A percentile compares a stretch with the other conserved stretches of the same genome.
Conservation (phyloP, 345 rosid genomes). For the Citrus unshiu region DNA sequence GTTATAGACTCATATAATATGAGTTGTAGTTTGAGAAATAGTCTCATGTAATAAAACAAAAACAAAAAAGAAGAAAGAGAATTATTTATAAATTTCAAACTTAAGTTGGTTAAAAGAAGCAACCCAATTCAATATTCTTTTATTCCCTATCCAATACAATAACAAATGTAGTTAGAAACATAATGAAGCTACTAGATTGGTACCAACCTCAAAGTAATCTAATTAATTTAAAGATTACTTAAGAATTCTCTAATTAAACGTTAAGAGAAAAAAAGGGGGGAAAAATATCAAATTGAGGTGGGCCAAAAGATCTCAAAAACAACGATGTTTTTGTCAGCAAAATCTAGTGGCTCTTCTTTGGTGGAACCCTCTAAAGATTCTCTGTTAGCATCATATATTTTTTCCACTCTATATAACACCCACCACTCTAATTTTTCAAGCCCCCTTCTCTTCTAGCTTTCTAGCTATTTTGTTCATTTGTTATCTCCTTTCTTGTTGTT, state of each 20-base stretch:
- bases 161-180: not conserved
- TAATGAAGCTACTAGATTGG: not conserved
- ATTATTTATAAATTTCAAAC: not conserved
- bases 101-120: slow-evolving; percentile 3
- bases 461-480: not conserved
- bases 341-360: slow-evolving; percentile 39
- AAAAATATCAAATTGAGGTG: slow-evolving; percentile 19
- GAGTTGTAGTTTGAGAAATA: too few relatives aligned
- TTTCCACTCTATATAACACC: slow-evolving; percentile 38
- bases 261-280: not conserved
- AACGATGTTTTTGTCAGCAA: slow-evolving; percentile 43
- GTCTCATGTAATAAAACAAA: too few relatives aligned
- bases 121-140: not conserved
- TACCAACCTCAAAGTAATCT: not conserved
- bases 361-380: slow-evolving; percentile 48
- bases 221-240: slow-evolving; percentile 1
- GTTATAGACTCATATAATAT: too few relatives aligned
- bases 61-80: not conserved
- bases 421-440: slow-evolving; percentile 1
- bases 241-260: not conserved
- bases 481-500: not conserved
- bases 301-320: slow-evolving; percentile 34
- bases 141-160: not conserved
- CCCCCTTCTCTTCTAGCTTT: slow-evolving; percentile 8
- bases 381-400: not conserved